These are phyloP conservation scores for Aspergillus viridinutans DNA, from an alignment of 2,329 filamentous ascomycete species.

Conservation along the genomic window DNA sequence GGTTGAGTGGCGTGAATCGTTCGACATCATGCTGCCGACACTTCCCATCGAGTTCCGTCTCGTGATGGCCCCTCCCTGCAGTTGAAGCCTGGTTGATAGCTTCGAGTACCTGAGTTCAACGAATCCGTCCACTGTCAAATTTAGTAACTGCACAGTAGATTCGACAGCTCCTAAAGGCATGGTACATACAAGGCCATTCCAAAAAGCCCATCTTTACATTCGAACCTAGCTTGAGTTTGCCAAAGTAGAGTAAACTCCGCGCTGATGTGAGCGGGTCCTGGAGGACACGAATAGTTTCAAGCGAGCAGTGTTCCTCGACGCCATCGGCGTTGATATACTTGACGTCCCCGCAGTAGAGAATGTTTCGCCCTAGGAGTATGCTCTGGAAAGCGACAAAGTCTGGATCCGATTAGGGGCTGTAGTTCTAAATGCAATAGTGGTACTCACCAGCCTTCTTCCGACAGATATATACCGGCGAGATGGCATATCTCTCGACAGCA, in stretches of 20 bases:
- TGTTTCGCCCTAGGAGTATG: background rate
- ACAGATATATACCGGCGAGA: background rate
- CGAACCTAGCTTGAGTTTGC: background rate
- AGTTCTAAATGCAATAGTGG: background rate
- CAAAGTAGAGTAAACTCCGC: background rate
- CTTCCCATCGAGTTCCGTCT: background rate
- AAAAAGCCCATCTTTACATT: background rate
- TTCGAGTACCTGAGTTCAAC: background rate
- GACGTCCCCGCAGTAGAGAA: background rate
- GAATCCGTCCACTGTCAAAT: background rate
- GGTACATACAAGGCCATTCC: background rate
- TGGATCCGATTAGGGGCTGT: background rate
- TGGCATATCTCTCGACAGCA: background rate
- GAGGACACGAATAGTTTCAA: background rate
- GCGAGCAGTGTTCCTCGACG: background rate
- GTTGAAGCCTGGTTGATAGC: background rate
- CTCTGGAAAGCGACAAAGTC: background rate
- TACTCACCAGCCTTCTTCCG: background rate
- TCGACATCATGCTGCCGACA: background rate
- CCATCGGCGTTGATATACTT: background rate
- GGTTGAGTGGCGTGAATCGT: background rate
- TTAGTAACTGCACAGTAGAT: background rate
- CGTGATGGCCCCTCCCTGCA: background rate
- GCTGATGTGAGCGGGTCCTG: background rate
- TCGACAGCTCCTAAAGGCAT: background rate